Percentiles rank a stretch among this genome's conserved stretches.
These are phyloP conservation scores for Bacterosira constricta DNA, from an alignment of 108 stramenopile genomes.

Conservation along the genomic window DNA sequence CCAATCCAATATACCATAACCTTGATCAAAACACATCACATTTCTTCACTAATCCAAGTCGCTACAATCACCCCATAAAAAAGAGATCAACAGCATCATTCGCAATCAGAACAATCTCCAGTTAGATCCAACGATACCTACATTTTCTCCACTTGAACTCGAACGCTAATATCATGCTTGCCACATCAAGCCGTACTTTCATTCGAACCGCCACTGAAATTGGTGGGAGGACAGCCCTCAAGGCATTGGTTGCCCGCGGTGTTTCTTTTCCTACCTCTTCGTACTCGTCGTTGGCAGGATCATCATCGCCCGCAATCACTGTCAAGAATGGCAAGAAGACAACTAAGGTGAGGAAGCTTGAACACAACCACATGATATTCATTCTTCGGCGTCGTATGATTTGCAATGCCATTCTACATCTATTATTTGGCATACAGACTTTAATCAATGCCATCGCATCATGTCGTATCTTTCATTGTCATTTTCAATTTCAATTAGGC, in stretches of 20 bases:
- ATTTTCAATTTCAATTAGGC: not conserved
- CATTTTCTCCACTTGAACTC: no score
- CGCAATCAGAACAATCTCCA: no score
- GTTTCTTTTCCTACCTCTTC: constrained; percentile 9
- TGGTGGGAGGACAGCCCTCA: constrained; percentile 44
- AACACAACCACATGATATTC: no score
- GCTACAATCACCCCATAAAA: no score
- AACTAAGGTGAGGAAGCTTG: constrained; percentile 5
- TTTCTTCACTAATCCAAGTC: no score
- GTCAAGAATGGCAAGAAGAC: no score
- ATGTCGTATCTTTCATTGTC: not conserved
- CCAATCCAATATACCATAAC: no score
- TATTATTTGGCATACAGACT: not conserved
- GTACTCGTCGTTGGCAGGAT: constrained; percentile 11
- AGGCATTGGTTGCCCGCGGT: constrained; percentile 46
- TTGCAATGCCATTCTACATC: not conserved
- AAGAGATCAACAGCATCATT: no score
- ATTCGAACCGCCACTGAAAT: constrained; percentile 50
- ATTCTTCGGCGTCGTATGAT: not conserved
- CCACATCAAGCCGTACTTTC: constrained; percentile 46
- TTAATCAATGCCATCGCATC: no score
- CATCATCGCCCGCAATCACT: no score
- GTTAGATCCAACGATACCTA: not conserved
- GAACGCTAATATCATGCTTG: constrained; percentile 50
- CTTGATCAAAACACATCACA: no score